Conservation (phyloP, 2,329 filamentous ascomycete species). For the Arthrobotrys megalospora region DNA sequence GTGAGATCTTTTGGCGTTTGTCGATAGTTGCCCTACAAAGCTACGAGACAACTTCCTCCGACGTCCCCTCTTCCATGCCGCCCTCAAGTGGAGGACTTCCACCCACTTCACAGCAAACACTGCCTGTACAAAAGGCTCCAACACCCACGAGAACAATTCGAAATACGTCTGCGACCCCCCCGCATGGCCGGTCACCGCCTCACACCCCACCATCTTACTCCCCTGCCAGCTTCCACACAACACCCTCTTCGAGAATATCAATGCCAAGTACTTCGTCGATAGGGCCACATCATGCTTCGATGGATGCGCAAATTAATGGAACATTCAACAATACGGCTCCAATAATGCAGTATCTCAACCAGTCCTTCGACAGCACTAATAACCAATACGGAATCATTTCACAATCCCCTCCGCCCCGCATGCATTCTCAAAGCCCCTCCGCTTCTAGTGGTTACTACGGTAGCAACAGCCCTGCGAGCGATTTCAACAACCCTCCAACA, state of each 20-base stretch:
- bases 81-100: slow-evolving; percentile 23
- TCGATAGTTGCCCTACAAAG: slow-evolving; percentile 88
- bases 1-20: slow-evolving; percentile 88
- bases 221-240: slow-evolving; percentile 56
- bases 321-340: slow-evolving; percentile 46
- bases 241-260: slow-evolving; percentile 55
- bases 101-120: slow-evolving; percentile 6
- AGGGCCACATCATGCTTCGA: slow-evolving; percentile 52
- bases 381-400: slow-evolving; percentile 56
- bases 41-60: slow-evolving; percentile 73
- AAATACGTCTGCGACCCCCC: slow-evolving; percentile 53
- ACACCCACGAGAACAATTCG: slow-evolving; percentile 19
- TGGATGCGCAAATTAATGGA: slow-evolving; percentile 59
- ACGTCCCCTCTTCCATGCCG: slow-evolving; percentile 18
- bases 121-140: slow-evolving; percentile 30
- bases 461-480: slow-evolving; percentile 59
- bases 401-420: slow-evolving; percentile 56
- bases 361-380: slow-evolving; percentile 43
- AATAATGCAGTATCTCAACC: slow-evolving; percentile 55
- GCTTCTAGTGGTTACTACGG: slow-evolving; percentile 59
- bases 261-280: slow-evolving; percentile 55
- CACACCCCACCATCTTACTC: slow-evolving; percentile 59
- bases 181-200: slow-evolving; percentile 55
- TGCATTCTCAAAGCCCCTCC: slow-evolving; percentile 58
- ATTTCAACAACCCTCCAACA: slow-evolving; percentile 59